Conservation (phyloP, 805 yeast genomes). For the Sugiyamaella chiloensis region DNA sequence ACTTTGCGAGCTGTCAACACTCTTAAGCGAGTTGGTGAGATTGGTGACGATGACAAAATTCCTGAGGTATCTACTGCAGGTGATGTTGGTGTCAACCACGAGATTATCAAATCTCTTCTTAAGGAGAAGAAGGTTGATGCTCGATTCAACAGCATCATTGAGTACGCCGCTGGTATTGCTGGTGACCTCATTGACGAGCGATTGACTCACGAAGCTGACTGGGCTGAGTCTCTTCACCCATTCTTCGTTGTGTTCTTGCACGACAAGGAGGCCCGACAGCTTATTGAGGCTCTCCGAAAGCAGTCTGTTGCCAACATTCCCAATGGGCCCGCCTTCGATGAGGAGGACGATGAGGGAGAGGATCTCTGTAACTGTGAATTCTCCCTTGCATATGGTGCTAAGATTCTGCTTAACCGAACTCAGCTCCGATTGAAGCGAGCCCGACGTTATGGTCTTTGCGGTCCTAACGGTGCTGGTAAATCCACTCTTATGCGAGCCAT, state of each 20-base stretch:
- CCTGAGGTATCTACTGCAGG: constrained; percentile 99
- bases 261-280: constrained; percentile 84
- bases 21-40: constrained; percentile 98
- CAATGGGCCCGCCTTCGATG: constrained; percentile 82
- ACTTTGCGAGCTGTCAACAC: constrained; percentile 96
- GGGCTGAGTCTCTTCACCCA: constrained; percentile 87
- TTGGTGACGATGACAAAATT: constrained; percentile 80
- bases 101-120: constrained; percentile 71
- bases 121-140: constrained; percentile 55
- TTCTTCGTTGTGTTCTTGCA: constrained; percentile 95
- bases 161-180: constrained; percentile 91
- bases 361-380: constrained; percentile 99
- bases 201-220: constrained; percentile 84
- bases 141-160: constrained; percentile 75
- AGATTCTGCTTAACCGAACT: constrained; percentile 98
- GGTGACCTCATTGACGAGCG: constrained; percentile 99
- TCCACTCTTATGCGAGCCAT: constrained; percentile 96
- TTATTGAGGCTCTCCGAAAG: constrained; percentile 93
- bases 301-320: constrained; percentile 98
- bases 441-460: constrained; percentile 99
- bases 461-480: constrained; percentile 98
- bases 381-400: constrained; percentile 99
- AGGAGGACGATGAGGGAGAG: constrained; percentile 98
- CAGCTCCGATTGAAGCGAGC: constrained; percentile 95
- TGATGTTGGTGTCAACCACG: constrained; percentile 85